These are phyloP conservation scores for Sporothrix luriei DNA, from an alignment of 2,329 filamentous ascomycete species.

Conservation along the genomic window DNA sequence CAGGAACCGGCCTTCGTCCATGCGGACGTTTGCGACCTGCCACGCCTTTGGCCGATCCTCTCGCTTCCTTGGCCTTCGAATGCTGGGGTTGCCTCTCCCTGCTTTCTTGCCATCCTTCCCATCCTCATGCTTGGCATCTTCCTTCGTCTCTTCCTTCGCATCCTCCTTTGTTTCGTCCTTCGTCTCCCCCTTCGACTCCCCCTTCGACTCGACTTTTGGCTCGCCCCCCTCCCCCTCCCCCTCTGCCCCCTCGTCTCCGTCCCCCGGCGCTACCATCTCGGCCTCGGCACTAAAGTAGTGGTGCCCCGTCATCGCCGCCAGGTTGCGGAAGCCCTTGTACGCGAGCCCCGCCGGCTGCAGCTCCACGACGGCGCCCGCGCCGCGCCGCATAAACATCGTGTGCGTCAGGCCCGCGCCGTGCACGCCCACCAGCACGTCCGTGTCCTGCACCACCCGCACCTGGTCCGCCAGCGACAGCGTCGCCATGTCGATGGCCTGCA, in stretches of 20 bases:
- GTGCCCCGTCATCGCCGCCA: slow-evolving; percentile 45
- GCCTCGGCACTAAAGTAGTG: slow-evolving; percentile 46
- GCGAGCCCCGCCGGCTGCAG: slow-evolving; percentile 45
- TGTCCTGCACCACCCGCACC: slow-evolving; percentile 42
- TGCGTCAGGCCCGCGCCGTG: slow-evolving; percentile 51
- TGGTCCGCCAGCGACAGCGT: slow-evolving; percentile 46
- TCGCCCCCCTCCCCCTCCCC: background rate
- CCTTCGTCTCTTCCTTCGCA: background rate
- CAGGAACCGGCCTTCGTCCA: slow-evolving; percentile 31
- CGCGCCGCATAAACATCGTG: slow-evolving; percentile 45
- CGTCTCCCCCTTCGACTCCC: background rate
- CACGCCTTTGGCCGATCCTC: slow-evolving; percentile 4
- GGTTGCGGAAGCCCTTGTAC: slow-evolving; percentile 49
- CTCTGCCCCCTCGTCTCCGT: background rate
- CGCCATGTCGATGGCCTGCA: slow-evolving; percentile 45
- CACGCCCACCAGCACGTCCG: slow-evolving; percentile 49
- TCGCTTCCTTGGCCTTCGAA: background rate
- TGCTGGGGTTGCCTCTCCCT: background rate
- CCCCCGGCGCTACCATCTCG: slow-evolving; percentile 15
- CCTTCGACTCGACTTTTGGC: no score
- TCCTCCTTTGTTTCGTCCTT: background rate
- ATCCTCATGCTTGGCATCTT: background rate
- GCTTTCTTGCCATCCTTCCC: background rate
- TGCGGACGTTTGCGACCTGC: slow-evolving; percentile 32
- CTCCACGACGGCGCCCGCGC: slow-evolving; percentile 46